Percentiles rank a stretch among this genome's conserved stretches.
Evolutionary conservation across 2,329 filamentous ascomycete genomes (phyloP).

Genomic region (Hypoxylon sp.): DNA sequence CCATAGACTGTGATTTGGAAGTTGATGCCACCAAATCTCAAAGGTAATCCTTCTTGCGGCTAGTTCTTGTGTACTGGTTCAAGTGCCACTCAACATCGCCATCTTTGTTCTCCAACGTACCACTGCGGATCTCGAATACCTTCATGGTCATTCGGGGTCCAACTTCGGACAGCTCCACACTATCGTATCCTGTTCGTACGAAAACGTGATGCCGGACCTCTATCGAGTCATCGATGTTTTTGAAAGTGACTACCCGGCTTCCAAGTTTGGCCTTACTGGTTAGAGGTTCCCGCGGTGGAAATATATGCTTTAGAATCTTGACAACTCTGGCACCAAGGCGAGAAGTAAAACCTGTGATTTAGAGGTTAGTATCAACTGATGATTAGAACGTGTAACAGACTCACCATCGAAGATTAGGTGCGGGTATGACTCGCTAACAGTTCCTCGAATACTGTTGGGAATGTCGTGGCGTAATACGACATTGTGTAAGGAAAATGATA

Average conservation of each 20-base stretch:
- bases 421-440: slow-evolving; percentile 91
- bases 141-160: slow-evolving; percentile 98
- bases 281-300: slow-evolving; percentile 86
- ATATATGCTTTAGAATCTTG: slow-evolving; percentile 93
- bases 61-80: slow-evolving; percentile 94
- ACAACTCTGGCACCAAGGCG: slow-evolving; percentile 85
- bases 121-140: slow-evolving; percentile 91
- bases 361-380: slow-evolving; percentile 20
- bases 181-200: slow-evolving; percentile 90
- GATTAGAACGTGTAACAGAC: neutral
- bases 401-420: slow-evolving; percentile 90
- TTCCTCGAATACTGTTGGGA: slow-evolving; percentile 86
- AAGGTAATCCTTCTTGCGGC: slow-evolving; percentile 95
- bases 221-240: slow-evolving; percentile 93
- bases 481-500: slow-evolving; percentile 91
- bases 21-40: slow-evolving; percentile 59
- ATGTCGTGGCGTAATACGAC: slow-evolving; percentile 95
- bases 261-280: slow-evolving; percentile 82
- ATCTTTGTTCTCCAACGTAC: slow-evolving; percentile 93
- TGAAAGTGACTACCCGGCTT: slow-evolving; percentile 91
- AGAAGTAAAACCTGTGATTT: slow-evolving; percentile 75
- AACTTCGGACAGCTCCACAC: slow-evolving; percentile 89
- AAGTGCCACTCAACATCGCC: slow-evolving; percentile 97
- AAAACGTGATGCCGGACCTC: slow-evolving; percentile 96
- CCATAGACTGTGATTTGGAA: neutral